A percentile compares a stretch with the other conserved stretches of the same genome.
phyloP scores from a whole-genome alignment of 78 protist species.

The Dictyostelium intermedium region DNA sequence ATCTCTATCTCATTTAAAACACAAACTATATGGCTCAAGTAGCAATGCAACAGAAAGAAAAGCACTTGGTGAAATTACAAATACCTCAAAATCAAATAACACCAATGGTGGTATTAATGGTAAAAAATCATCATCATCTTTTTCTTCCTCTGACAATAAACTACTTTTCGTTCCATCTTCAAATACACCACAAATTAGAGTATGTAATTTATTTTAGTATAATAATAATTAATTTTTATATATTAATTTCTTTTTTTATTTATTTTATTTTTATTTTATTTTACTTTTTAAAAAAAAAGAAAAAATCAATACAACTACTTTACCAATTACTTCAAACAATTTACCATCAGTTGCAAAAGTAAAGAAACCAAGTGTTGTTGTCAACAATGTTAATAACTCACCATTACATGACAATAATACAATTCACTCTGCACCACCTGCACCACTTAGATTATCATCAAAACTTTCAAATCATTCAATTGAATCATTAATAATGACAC shows the following conservation, averaged over 20 bases:
- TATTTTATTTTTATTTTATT: background rate
- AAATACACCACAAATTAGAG: conserved; percentile 28
- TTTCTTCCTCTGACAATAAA: background rate
- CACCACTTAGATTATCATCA: conserved; percentile 13
- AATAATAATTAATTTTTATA: background rate
- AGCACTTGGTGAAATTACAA: conserved; percentile 38
- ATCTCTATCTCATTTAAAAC: background rate
- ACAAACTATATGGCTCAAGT: background rate
- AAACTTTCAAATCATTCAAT: conserved; percentile 29
- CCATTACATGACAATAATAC: background rate
- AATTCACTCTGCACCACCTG: conserved; percentile 39
- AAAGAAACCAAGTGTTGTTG: background rate
- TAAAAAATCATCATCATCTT: background rate
- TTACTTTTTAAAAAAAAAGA: background rate
- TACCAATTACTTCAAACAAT: background rate
- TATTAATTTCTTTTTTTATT: background rate
- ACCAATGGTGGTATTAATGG: background rate
- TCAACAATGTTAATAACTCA: background rate
- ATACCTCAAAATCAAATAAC: background rate
- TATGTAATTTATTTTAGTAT: background rate
- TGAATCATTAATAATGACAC: conserved; percentile 57
- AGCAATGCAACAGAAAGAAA: conserved; percentile 1
- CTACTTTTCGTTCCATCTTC: conserved; percentile 24
- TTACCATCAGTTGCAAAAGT: background rate
- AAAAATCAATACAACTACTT: background rate